phyloP scores from a whole-genome alignment of 139 green algal species.

The Chlorella sp. region DNA sequence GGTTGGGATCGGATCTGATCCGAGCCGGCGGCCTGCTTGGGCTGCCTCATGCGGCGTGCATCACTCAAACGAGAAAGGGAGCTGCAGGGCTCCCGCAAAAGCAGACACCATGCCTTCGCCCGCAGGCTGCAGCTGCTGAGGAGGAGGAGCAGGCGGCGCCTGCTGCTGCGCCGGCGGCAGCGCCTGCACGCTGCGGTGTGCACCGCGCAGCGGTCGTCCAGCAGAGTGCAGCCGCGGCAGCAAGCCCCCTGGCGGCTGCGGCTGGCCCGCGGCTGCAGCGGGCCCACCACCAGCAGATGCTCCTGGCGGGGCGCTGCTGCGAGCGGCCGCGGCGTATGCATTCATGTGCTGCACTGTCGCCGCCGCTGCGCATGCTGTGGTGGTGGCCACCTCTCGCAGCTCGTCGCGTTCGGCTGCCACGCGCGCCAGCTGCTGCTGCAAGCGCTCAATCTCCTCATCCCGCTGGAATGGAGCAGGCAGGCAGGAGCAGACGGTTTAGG shows the following conservation, averaged over 20 bases:
- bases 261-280: neutral
- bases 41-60: neutral
- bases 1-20: too few relatives aligned
- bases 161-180: neutral
- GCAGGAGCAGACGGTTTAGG: neutral
- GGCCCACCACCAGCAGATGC: neutral
- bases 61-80: conserved; percentile 1
- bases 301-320: neutral
- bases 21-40: too few relatives aligned
- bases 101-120: neutral
- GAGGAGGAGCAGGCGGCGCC: neutral
- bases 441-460: neutral
- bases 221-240: neutral
- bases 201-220: neutral
- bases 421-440: conserved; percentile 5
- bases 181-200: too few relatives aligned
- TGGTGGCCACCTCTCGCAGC: neutral
- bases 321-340: neutral
- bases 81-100: neutral
- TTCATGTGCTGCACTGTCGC: neutral
- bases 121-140: neutral
- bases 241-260: neutral
- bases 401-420: conserved; percentile 5
- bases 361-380: neutral
- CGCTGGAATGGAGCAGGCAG: neutral